Percentiles rank a stretch among this genome's conserved stretches.
Evolutionary conservation across 2,329 filamentous ascomycete species (phyloP).

Genomic region (Xylariomycetidae sp.): DNA sequence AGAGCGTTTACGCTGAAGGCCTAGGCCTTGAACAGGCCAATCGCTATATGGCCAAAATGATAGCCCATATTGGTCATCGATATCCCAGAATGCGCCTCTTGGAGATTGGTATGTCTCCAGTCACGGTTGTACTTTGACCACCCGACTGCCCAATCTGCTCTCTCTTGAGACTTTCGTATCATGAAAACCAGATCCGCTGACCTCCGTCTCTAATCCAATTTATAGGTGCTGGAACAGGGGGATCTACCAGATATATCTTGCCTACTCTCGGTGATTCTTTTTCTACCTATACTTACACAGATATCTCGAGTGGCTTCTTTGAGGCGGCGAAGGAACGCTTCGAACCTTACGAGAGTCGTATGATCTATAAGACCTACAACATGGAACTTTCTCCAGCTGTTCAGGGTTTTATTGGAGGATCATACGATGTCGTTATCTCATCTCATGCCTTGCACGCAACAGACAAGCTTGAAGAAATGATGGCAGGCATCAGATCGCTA

Average conservation of each 20-base stretch:
- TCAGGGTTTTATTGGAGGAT: constrained; percentile 25
- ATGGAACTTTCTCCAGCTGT: constrained; percentile 19
- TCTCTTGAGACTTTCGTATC: too few relatives aligned
- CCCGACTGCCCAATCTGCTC: too few relatives aligned
- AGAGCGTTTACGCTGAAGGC: background rate
- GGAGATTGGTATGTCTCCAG: too few relatives aligned
- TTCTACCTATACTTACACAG: constrained; percentile 39
- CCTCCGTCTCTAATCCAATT: too few relatives aligned
- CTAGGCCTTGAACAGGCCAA: constrained; percentile 17
- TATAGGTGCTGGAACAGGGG: constrained; percentile 36
- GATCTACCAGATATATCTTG: constrained; percentile 31
- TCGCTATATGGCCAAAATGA: constrained; percentile 10
- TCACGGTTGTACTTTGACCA: too few relatives aligned
- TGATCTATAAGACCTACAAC: constrained; percentile 26
- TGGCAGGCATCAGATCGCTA: constrained; percentile 23
- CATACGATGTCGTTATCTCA: constrained; percentile 30
- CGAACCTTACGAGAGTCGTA: constrained; percentile 21
- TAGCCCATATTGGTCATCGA: constrained; percentile 6
- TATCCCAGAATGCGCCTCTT: constrained; percentile 12
- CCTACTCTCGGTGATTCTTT: constrained; percentile 24
- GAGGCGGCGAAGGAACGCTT: constrained; percentile 26
- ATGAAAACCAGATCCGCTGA: too few relatives aligned
- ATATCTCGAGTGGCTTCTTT: constrained; percentile 36
- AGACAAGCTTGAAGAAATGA: constrained; percentile 12
- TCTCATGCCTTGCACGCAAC: constrained; percentile 28